These are phyloP conservation scores for Sporothrix variecibatus DNA, from an alignment of 2,329 filamentous ascomycete genomes.

Conservation along the genomic window DNA sequence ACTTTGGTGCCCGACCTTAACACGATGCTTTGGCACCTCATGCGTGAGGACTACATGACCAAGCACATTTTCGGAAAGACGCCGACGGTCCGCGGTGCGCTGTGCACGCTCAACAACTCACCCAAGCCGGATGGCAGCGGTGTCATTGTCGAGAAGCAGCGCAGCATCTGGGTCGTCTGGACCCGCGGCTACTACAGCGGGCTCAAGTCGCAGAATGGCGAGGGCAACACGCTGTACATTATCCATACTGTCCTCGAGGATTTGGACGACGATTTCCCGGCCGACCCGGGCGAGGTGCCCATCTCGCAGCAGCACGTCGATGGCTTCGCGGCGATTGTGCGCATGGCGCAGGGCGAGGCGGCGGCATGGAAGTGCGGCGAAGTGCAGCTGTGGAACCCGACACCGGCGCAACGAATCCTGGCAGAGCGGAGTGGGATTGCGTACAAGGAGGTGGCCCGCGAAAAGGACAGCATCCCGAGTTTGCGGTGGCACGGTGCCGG, in stretches of 20 bases:
- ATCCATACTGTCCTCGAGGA: conserved; percentile 69
- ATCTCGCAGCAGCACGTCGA: conserved; percentile 45
- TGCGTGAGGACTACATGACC: conserved; percentile 77
- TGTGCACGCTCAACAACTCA: conserved; percentile 54
- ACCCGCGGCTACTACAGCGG: conserved; percentile 65
- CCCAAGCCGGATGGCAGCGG: conserved; percentile 27
- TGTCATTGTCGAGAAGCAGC: conserved; percentile 37
- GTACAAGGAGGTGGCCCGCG: conserved; percentile 55
- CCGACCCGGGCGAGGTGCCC: conserved; percentile 29
- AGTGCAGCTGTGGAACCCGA: conserved; percentile 84
- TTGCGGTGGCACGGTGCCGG: conserved; percentile 69
- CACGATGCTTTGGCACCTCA: conserved; percentile 74
- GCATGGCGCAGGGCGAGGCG: conserved; percentile 70
- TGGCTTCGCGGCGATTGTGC: conserved; percentile 64
- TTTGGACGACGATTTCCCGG: conserved; percentile 46
- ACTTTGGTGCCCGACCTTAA: conserved; percentile 69
- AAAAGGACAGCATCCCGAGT: conserved; percentile 68
- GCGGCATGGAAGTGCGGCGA: conserved; percentile 67
- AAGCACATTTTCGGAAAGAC: conserved; percentile 58
- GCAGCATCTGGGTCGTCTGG: conserved; percentile 75
- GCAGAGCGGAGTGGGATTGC: conserved; percentile 52
- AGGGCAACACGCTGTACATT: conserved; percentile 69
- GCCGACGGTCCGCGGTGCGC: conserved; percentile 69
- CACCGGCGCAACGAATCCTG: conserved; percentile 51
- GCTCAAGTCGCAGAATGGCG: conserved; percentile 45